Percentiles rank a stretch among this genome's conserved stretches.
phyloP scores from a whole-genome alignment of 2,329 filamentous ascomycete genomes.

The Nothopassalora personata region DNA sequence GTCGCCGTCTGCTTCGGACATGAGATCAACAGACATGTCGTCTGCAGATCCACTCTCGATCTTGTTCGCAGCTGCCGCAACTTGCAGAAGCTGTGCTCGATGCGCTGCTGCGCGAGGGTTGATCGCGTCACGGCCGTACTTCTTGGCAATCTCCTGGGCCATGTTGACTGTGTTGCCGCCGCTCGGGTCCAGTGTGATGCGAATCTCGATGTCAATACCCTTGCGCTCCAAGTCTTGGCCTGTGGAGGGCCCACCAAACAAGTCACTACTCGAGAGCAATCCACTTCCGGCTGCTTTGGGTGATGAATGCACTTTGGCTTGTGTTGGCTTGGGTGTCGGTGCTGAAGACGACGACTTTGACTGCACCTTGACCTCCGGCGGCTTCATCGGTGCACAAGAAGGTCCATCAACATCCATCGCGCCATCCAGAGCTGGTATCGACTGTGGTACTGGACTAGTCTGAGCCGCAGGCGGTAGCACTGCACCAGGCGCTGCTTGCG shows the following conservation, averaged over 20 bases:
- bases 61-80: slow-evolving; percentile 81
- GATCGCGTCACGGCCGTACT: slow-evolving; percentile 88
- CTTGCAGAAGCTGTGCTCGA: slow-evolving; percentile 77
- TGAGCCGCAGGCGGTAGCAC: slow-evolving; percentile 3
- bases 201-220: slow-evolving; percentile 76
- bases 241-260: slow-evolving; percentile 51
- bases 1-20: slow-evolving; percentile 61
- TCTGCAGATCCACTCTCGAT: slow-evolving; percentile 71
- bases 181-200: slow-evolving; percentile 73
- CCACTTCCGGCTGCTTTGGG: slow-evolving; percentile 55
- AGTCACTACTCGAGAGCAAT: slow-evolving; percentile 56
- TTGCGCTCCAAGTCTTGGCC: slow-evolving; percentile 38
- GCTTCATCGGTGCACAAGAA: slow-evolving; percentile 11
- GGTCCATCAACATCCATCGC: slow-evolving; percentile 31
- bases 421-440: slow-evolving; percentile 22
- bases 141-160: slow-evolving; percentile 84
- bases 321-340: slow-evolving; percentile 38
- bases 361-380: slow-evolving; percentile 15
- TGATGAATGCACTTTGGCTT: slow-evolving; percentile 24
- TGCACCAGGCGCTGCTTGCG: slow-evolving; percentile 9
- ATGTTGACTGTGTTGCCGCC: slow-evolving; percentile 94
- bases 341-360: slow-evolving; percentile 27
- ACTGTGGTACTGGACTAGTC: slow-evolving; percentile 8
- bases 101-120: slow-evolving; percentile 88
- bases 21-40: slow-evolving; percentile 73